phyloP scores from a whole-genome alignment of 768 basidiomycete species.

The Tephrocybe sp. region DNA sequence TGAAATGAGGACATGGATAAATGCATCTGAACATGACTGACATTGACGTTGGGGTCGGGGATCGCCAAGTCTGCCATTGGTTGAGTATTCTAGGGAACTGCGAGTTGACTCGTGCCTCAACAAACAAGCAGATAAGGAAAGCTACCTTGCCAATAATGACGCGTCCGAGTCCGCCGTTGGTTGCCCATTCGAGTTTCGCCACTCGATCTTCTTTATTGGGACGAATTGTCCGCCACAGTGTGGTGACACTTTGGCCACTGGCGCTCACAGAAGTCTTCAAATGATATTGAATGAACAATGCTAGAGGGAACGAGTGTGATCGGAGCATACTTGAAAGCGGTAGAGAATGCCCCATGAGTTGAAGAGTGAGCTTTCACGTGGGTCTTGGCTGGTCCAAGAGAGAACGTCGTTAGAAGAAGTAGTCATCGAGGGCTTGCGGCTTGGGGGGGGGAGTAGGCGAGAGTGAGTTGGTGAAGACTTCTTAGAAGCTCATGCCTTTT shows the following conservation, averaged over 20 bases:
- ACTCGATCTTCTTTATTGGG: conserved; percentile 86
- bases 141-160: conserved; percentile 82
- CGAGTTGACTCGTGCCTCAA: conserved; percentile 23
- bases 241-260: conserved; percentile 72
- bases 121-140: conserved; percentile 13
- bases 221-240: conserved; percentile 78
- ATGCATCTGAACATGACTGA: conserved; percentile 32
- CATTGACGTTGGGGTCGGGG: conserved; percentile 60
- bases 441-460: conserved; percentile 24
- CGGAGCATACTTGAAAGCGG: conserved; percentile 66
- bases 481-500: conserved; percentile 26
- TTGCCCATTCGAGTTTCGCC: conserved; percentile 85
- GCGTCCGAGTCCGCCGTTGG: conserved; percentile 81
- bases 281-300: conserved; percentile 23
- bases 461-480: conserved; percentile 23
- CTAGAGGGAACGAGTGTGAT: conserved; percentile 16
- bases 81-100: conserved; percentile 57
- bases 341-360: conserved; percentile 81
- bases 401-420: conserved; percentile 66
- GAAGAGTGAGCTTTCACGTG: conserved; percentile 81
- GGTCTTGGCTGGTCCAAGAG: conserved; percentile 87
- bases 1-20: conserved; percentile 7
- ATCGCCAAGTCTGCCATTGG: conserved; percentile 85
- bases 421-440: conserved; percentile 39
- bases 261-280: conserved; percentile 63